Conservation (phyloP, 164 flowering plant genomes). For the Sedum album region DNA sequence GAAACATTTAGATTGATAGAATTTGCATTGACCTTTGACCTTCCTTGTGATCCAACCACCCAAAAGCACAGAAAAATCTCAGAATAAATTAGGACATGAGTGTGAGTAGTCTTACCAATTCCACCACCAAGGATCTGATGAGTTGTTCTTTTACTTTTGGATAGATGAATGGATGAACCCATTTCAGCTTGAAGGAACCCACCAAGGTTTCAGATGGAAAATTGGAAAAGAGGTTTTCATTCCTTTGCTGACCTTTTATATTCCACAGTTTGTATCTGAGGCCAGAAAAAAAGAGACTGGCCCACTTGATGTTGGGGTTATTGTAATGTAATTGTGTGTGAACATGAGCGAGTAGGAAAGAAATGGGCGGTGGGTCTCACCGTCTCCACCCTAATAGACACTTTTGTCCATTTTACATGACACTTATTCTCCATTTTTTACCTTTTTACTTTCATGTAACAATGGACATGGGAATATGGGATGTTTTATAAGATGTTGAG, state of each 20-base stretch:
- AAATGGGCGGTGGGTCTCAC: constrained; percentile 1
- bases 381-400: neutral
- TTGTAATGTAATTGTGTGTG: neutral
- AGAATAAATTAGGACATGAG: neutral
- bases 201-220: constrained; percentile 2
- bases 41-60: neutral
- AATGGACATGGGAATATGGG: too few relatives aligned
- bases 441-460: too few relatives aligned
- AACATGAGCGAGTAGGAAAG: neutral
- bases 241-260: neutral
- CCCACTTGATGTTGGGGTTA: neutral
- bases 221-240: neutral
- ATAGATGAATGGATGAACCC: constrained; percentile 59
- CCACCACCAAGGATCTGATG: constrained; percentile 89
- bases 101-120: constrained; percentile 30
- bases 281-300: neutral
- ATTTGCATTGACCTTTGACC: neutral
- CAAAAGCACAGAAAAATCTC: neutral
- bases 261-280: neutral
- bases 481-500: too few relatives aligned
- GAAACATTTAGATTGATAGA: neutral
- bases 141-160: constrained; percentile 44
- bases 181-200: constrained; percentile 17
- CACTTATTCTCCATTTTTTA: neutral
- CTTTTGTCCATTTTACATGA: neutral